Base-by-base conservation (phyloP, 306 rosid genomes). In the Dalbergia cultrata region DNA sequence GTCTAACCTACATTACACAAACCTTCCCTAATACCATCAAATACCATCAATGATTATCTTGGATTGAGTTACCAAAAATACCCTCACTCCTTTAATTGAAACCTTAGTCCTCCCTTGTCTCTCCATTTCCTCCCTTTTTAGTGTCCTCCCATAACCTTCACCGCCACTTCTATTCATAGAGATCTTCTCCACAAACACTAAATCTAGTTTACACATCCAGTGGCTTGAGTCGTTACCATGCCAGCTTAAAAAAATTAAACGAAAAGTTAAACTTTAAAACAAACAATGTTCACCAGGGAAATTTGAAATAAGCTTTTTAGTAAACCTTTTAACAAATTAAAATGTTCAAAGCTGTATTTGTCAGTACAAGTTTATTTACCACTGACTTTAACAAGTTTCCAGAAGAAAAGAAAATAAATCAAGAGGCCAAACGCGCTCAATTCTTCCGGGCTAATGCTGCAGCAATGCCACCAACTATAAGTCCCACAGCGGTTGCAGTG, bases 381-480 rank as follows among this genome's bases (percentile, higher is more conserved):
- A 26, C 71, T 78, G 78, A 74, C 74, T 17, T 70, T 21, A 59
- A 64, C 68, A 43, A 21, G 70, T 66, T 75, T 66, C 65, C 39
- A 19, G 13, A 66, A 65, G 67, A 71, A 66, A 59, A 47, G 8
- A 66, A 76, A 70, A 75, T 13, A 3, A 78, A 67, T 22, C 44
- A 75, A 57, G 75, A 65, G 60, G 62, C 70, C 67, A 79, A 76
- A 56, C 52, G 57, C 41, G 67, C 41, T 93, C 87, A 89, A 80
- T 80, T 83, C 86, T 80, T 95, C 80, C 95, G 84, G 76, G 92
- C 84, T 70, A 92, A 86, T 16, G 98, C 97, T 1, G 98, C 93
- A 34, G 97, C 98, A 89, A 95, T 83, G 34, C 97, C 97, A 68
- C 97, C 97, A 62, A 90, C 97, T 65, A 91, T 4, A 77, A 95